Base-by-base conservation (phyloP, 306 rosid genomes). In the Mimosa pudica region DNA sequence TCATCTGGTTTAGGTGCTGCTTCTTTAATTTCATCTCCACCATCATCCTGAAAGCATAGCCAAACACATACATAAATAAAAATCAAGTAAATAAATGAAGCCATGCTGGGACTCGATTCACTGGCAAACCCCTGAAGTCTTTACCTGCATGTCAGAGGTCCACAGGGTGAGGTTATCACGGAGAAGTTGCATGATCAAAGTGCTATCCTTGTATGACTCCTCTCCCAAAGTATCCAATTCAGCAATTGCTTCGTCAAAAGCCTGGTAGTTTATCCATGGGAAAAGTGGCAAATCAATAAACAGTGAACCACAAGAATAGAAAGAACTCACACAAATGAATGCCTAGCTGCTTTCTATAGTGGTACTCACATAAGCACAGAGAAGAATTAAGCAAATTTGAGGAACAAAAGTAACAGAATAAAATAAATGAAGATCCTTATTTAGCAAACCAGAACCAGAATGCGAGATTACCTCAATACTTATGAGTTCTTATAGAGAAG, bases 101-200 rank as follows among this genome's bases (percentile, higher is more conserved):
- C 32, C 35, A 48, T 20, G 9, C 64, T 10, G 32, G 17, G 46
- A 71, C n/a, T 20, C 8, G 71, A 14, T 35, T 42, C 65, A 10
- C 65, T 10, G 75, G 52, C 24, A 32, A n/a, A 54, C 62, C 38
- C 9, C 8, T 81, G 16, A 38, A 38, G 69, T 20, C 18, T 45
- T 41, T 82, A 93, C 99, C 97, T 96, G 99, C 98, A 93, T 93
- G 88, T 96, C 99, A 16, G 97, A 96, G 82, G 98, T 96, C 99
- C 99, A 96, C 8, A 96, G 96, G 64, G 99, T 93, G 81, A 96
- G 97, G 84, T 96, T 96, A 70, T 96, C 99, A 72, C 99, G 99
- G 62, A 96, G 99, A 83, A 96, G 93, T 85, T 96, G 98, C 98
- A 96, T 96, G 85, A 96, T 96, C 94, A 96, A 87, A 78, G 99